These are phyloP conservation scores for Podospora appendiculata DNA, from an alignment of 495 filamentous ascomycete genomes.

Conservation along the genomic window DNA sequence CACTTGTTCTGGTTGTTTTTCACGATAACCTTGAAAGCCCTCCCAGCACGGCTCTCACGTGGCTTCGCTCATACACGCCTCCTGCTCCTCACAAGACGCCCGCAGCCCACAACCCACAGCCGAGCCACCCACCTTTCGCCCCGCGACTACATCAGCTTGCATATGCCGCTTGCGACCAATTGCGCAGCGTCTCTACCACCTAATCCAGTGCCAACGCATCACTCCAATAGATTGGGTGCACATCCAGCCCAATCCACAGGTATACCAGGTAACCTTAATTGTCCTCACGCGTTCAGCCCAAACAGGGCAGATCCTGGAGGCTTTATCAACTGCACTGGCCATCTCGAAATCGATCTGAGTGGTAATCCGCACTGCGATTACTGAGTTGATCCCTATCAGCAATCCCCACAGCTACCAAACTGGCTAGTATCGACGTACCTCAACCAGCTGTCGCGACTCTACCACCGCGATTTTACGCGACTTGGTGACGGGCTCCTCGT, in stretches of 20 bases:
- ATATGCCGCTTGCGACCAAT: constrained; percentile 49
- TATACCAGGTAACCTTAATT: constrained; percentile 36
- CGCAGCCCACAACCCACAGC: constrained; percentile 17
- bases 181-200: constrained; percentile 40
- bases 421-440: constrained; percentile 4
- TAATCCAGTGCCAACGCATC: constrained; percentile 51
- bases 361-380: constrained; percentile 10
- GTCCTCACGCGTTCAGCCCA: constrained; percentile 36
- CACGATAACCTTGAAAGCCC: constrained; percentile 6
- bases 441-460: neutral
- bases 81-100: constrained; percentile 4
- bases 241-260: constrained; percentile 44
- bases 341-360: constrained; percentile 9
- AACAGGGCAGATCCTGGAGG: constrained; percentile 14
- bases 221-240: constrained; percentile 49
- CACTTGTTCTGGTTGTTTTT: too few relatives aligned
- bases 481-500: constrained; percentile 10
- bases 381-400: constrained; percentile 4
- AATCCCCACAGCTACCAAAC: constrained; percentile 8
- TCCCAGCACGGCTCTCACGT: constrained; percentile 28
- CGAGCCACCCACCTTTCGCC: constrained; percentile 40
- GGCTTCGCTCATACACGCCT: constrained; percentile 27
- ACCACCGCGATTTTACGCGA: constrained; percentile 11
- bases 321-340: constrained; percentile 18
- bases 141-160: constrained; percentile 50